Base-by-base conservation (phyloP, 371 early-diverging fungal genomes). In the Coemansia sp. region DNA sequence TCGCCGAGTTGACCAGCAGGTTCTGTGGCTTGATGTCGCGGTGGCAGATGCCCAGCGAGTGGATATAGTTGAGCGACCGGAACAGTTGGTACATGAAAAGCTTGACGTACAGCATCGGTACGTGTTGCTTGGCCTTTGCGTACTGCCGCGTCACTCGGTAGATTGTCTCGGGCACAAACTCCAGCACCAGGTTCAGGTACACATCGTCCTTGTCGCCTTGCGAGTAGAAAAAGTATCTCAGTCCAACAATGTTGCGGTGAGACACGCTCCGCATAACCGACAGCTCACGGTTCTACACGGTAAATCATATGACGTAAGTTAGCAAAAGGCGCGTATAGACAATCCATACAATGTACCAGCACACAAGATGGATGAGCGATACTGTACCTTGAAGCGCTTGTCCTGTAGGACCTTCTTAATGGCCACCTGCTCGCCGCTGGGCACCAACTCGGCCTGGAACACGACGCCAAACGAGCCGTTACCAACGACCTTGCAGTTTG, bases 1-100 rank as follows among this genome's bases (percentile, higher is more conserved):
- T 87, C 24, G 79, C 69, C 56, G 94, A 93, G 83, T 99, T 92
- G 56, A 99, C 86, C 48, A 99, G 86, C 78, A 99, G 83, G 78
- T 99, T 99, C 77, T 98, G 99, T 51, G 99, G 99, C 82, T 99
- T 99, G 81, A 99, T 96, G 81, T 99, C 99, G 55, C 99, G 86
- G 67, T 96, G 97, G 77, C 95, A 92, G 63, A 92, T 95, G 40
- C 99, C 99, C 47, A 92, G 84, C 13, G 95, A 85, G 82, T 99
- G 99, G 64, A 94, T 93, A 79, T 97, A 97, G 53, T 94, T 92
- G 45, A 99, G 83, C 47, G 98, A 95, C 42, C 95, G 84, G 83
- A 97, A 88, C 55, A 99, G 83, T 76, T 99, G 99, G 78, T 97
- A 97, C 85, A 97, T 95, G 81, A 95, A 98, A 22, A 97, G 84